Conservation (phyloP, 768 basidiomycete species). For the Tubosaeta sp. region DNA sequence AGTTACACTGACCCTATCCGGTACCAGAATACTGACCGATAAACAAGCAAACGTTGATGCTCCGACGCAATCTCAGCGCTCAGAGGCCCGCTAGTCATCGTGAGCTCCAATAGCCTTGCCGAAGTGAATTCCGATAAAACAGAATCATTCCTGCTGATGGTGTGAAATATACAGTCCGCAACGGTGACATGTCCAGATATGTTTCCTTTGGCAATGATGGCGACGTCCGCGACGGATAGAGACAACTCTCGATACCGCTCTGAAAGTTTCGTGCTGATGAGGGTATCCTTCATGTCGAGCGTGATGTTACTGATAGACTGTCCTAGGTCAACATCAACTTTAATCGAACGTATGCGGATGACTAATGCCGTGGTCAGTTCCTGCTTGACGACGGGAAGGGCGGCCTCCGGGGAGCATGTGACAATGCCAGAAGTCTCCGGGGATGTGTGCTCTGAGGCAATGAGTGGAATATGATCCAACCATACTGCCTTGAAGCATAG, state of each 20-base stretch:
- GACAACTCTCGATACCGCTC: slow-evolving; percentile 60
- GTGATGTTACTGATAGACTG: slow-evolving; percentile 75
- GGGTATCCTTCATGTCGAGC: slow-evolving; percentile 58
- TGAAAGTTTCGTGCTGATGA: slow-evolving; percentile 64
- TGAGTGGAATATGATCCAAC: slow-evolving; percentile 81
- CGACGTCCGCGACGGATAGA: slow-evolving; percentile 54
- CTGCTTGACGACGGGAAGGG: slow-evolving; percentile 27
- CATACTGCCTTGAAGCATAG: slow-evolving; percentile 95
- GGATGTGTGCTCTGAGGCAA: slow-evolving; percentile 41
- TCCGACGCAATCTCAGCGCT: slow-evolving; percentile 70
- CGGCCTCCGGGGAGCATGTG: slow-evolving; percentile 11
- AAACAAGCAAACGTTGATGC: slow-evolving; percentile 66
- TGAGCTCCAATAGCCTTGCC: slow-evolving; percentile 64
- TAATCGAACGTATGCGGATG: slow-evolving; percentile 67
- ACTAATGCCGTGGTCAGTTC: slow-evolving; percentile 60
- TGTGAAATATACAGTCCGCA: slow-evolving; percentile 72
- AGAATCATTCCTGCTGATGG: slow-evolving; percentile 54
- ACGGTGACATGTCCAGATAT: slow-evolving; percentile 65
- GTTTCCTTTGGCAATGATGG: slow-evolving; percentile 60
- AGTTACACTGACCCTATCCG: not conserved
- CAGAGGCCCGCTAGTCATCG: slow-evolving; percentile 69
- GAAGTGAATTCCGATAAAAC: slow-evolving; percentile 30
- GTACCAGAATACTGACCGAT: slow-evolving; percentile 49
- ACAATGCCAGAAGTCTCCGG: slow-evolving; percentile 19
- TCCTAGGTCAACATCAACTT: slow-evolving; percentile 77